Percentiles rank a stretch among this genome's conserved stretches.
phyloP scores from a whole-genome alignment of 768 basidiomycete genomes.

The Neoboletus magnificus region DNA sequence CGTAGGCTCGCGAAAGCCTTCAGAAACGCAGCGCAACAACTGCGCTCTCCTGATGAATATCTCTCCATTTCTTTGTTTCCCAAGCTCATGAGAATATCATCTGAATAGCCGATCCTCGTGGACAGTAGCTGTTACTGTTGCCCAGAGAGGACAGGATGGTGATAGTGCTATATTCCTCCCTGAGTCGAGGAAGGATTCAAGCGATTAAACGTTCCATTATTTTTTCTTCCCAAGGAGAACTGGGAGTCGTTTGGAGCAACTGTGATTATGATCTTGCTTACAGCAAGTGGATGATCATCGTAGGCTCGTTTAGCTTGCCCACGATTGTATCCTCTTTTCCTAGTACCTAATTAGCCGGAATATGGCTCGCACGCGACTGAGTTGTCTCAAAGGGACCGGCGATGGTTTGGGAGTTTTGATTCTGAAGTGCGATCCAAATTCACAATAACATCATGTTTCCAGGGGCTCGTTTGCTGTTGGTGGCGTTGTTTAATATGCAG shows the following conservation, averaged over 20 bases:
- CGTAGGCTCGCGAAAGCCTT: no score
- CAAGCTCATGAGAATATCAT: not conserved
- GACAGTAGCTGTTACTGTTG: not conserved
- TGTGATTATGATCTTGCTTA: not conserved
- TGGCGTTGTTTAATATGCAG: not conserved
- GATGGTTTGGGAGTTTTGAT: not conserved
- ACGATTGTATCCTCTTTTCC: not conserved
- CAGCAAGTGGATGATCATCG: not conserved
- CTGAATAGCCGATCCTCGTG: not conserved
- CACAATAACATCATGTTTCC: not conserved
- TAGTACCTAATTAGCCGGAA: not conserved
- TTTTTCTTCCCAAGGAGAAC: not conserved
- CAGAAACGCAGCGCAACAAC: no score
- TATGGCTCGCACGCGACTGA: not conserved
- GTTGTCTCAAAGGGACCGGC: not conserved
- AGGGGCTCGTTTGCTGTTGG: not conserved
- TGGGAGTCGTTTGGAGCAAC: not conserved
- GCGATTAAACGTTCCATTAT: not conserved
- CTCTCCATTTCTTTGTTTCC: not conserved
- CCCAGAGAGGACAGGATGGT: not conserved
- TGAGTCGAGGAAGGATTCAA: not conserved
- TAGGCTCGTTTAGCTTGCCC: not conserved
- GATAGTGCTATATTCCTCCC: not conserved
- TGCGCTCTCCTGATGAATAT: no score
- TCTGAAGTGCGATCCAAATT: not conserved